Evolutionary conservation across 2,329 filamentous ascomycete species (phyloP).

Genomic region (Colletotrichum tropicale): DNA sequence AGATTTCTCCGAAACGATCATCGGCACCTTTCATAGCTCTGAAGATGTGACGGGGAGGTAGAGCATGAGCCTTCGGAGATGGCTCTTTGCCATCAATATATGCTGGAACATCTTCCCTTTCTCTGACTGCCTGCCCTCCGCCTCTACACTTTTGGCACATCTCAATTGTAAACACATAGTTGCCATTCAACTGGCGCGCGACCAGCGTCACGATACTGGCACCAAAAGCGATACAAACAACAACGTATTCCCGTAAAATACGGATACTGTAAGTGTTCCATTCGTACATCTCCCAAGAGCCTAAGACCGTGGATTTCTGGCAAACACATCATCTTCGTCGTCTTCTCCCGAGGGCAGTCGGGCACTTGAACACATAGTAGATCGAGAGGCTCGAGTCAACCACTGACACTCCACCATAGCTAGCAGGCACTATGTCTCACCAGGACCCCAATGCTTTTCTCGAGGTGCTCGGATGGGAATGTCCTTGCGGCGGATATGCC

Average conservation of each 20-base stretch:
- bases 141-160: neutral
- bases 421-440: neutral
- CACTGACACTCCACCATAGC: neutral
- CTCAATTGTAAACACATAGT: neutral
- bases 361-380: neutral
- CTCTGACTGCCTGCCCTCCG: neutral
- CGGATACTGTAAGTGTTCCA: neutral
- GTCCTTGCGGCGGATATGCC: neutral
- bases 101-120: accelerated
- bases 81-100: neutral
- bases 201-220: neutral
- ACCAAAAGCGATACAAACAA: neutral
- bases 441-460: neutral
- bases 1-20: neutral
- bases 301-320: neutral
- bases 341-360: neutral
- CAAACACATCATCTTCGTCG: neutral
- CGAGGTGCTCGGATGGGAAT: neutral
- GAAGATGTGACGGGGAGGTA: neutral
- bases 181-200: neutral
- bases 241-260: accelerated
- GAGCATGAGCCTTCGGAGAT: neutral
- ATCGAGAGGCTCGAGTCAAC: too few species aligned
- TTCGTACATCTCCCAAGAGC: neutral
- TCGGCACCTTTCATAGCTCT: neutral